A percentile compares a stretch with the other conserved stretches of the same genome.
Conservation (phyloP, 805 yeast species). For the Pichia membranifaciens region DNA sequence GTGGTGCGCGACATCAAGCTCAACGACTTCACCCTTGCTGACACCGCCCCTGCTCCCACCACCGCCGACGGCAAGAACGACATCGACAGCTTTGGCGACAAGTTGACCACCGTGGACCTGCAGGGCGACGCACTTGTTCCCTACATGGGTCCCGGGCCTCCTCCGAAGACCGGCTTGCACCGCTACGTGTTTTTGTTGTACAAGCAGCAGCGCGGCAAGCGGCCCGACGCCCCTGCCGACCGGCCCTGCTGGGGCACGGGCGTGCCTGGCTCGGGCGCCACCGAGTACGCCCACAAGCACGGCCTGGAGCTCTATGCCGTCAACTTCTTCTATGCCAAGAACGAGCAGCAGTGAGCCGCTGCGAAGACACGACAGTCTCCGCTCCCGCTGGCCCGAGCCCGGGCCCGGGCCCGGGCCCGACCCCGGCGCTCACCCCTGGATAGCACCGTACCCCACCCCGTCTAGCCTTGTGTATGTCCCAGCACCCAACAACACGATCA, state of each 20-base stretch:
- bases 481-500: too few relatives aligned
- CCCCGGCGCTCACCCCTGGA: too few relatives aligned
- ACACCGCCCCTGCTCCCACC: conserved; percentile 10
- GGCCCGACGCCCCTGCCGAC: conserved; percentile 38
- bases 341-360: conserved; percentile 46
- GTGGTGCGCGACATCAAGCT: conserved; percentile 50
- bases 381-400: too few relatives aligned
- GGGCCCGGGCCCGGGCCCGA: too few relatives aligned
- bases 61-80: background rate
- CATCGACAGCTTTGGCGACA: conserved; percentile 10
- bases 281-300: conserved; percentile 63
- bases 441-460: too few relatives aligned
- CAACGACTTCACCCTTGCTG: conserved; percentile 33
- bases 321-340: conserved; percentile 82
- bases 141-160: conserved; percentile 88
- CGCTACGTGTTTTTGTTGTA: conserved; percentile 75
- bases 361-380: too few relatives aligned
- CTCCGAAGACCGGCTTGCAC: conserved; percentile 78
- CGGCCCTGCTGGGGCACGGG: conserved; percentile 85
- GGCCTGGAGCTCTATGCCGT: conserved; percentile 63
- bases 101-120: conserved; percentile 33
- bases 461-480: too few relatives aligned
- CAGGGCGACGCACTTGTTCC: conserved; percentile 42
- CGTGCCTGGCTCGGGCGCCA: conserved; percentile 70
- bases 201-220: conserved; percentile 51